phyloP scores from a whole-genome alignment of 257 asterid species.

The Hygrophila difformis region DNA sequence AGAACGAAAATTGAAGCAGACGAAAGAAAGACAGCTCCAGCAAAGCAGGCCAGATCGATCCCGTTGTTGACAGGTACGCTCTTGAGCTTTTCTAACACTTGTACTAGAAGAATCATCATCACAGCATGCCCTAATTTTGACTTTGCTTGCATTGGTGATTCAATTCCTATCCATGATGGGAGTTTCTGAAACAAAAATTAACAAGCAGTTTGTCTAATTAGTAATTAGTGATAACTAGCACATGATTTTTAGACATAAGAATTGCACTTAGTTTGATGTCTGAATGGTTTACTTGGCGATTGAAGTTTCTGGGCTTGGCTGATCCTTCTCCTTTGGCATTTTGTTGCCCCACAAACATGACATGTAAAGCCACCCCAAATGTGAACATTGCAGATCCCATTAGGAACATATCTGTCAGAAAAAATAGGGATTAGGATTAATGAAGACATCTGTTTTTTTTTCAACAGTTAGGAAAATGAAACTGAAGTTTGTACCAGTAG shows the following conservation, averaged over 20 bases:
- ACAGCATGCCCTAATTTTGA: slow-evolving; percentile 75
- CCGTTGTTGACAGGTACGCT: slow-evolving; percentile 44
- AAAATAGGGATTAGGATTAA: neutral
- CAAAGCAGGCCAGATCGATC: slow-evolving; percentile 72
- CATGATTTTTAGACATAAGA: neutral
- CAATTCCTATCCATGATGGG: slow-evolving; percentile 42
- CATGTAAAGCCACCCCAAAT: slow-evolving; percentile 58
- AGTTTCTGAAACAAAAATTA: slow-evolving; percentile 29
- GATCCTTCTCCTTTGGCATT: slow-evolving; percentile 16
- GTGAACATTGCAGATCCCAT: slow-evolving; percentile 76
- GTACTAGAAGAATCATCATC: slow-evolving; percentile 72
- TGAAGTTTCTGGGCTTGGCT: slow-evolving; percentile 16
- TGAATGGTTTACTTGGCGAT: slow-evolving; percentile 26
- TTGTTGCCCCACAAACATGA: slow-evolving; percentile 55
- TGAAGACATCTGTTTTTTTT: too few species aligned
- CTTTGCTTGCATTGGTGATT: slow-evolving; percentile 59
- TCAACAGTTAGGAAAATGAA: neutral
- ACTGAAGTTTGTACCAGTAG: slow-evolving; percentile 39
- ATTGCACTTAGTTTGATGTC: neutral
- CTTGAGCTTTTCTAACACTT: slow-evolving; percentile 69
- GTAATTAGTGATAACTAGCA: neutral
- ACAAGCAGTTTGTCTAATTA: neutral
- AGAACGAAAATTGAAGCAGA: slow-evolving; percentile 64
- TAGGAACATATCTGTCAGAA: slow-evolving; percentile 61
- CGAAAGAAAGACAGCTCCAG: slow-evolving; percentile 53